Base-by-base conservation (phyloP, 139 green algal genomes). In the Tetraselmis striata region DNA sequence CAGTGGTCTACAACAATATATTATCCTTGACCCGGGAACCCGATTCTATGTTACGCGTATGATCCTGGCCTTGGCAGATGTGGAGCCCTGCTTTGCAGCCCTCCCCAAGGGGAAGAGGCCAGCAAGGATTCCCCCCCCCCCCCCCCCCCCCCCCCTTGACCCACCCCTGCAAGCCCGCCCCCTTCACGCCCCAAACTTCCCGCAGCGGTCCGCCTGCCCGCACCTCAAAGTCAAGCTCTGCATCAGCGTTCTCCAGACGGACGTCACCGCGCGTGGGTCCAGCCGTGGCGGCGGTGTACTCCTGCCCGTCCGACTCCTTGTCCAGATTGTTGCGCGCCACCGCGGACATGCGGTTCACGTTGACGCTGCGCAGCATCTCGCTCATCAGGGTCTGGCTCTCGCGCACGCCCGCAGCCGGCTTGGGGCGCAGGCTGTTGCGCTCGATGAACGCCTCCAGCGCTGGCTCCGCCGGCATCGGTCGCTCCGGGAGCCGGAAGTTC, bases 171-270 rank as follows among this genome's bases (percentile, higher is more conserved):
- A n/a, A n/a, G n/a, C n/a, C n/a, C n/a, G n/a, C n/a, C n/a, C n/a
- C n/a, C n/a, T n/a, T n/a, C n/a, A n/a, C n/a, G n/a, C n/a, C n/a
- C n/a, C n/a, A n/a, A n/a, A n/a, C n/a, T n/a, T n/a, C n/a, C n/a
- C n/a, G n/a, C n/a, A n/a, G n/a, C n/a, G n/a, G n/a, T n/a, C n/a
- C n/a, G 45, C 45, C 45, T 18, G 18, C 23, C 18, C 26, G 11
- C 2, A 80, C 83, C 26, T 81, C 91, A 85, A 98, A 97, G 85
- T 97, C 91, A 31, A 97, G 81, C 88, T 98, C 95, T 45, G 93
- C 89, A 77, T 98, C 94, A 0, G 93, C 79, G 29, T 88, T 89
- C 75, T 92, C 89, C 1, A 97, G 90, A 29, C 83, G 86, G 59
- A 98, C 93, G 84, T 97, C 94, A 1, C 80, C 87, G 0, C 82